Evolutionary conservation across 257 asterid genomes (phyloP), one percentile per base, ranked within the genome.

Genomic region (Lycium barbarum): DNA sequence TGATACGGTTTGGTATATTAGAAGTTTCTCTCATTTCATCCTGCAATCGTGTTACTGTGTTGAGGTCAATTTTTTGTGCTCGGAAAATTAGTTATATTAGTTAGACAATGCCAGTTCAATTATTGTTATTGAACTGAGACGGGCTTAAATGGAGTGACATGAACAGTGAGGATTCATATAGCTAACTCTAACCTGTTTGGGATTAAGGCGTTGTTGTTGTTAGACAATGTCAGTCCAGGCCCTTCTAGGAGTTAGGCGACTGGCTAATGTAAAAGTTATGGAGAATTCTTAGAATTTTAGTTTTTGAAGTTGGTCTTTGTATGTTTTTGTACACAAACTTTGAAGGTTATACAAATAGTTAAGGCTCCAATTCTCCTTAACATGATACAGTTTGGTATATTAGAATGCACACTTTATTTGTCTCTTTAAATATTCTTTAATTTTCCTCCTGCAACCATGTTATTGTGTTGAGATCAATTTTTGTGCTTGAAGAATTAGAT

Each of bases 211-310:
- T 5, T 40, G 7, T 20, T 2, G 8, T 2, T 55, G n/a, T 58
- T 15, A 18, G n/a, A 81, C 14, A 81, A 90, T 83, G 97, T 93
- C 93, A 90, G 93, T 93, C 97, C 94, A 88, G 92, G 93, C 89
- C 94, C 79, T 89, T 72, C 80, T 53, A 87, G 92, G 91, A 83
- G 78, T 88, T 73, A 45, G 67, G 97, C 84, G 93, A 92, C 89
- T 90, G 93, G 97, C 91, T 62, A 58, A 80, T 89, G 93, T 65
- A 87, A 83, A 63, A 84, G 86, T 90, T 81, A 66, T 66, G 68
- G 85, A 71, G 72, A 90, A 65, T 87, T 83, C 57, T 53, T 88
- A 49, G 74, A 68, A 81, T 14, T 35, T 13, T 70, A 67, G 84
- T 9, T 83, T 79, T 62, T 72, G 43, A 67, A 55, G 38, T 49